Evolutionary conservation across 768 basidiomycete species (phyloP), one percentile per base, ranked within the genome.

Genomic region (Pulveroboletus sp.): DNA sequence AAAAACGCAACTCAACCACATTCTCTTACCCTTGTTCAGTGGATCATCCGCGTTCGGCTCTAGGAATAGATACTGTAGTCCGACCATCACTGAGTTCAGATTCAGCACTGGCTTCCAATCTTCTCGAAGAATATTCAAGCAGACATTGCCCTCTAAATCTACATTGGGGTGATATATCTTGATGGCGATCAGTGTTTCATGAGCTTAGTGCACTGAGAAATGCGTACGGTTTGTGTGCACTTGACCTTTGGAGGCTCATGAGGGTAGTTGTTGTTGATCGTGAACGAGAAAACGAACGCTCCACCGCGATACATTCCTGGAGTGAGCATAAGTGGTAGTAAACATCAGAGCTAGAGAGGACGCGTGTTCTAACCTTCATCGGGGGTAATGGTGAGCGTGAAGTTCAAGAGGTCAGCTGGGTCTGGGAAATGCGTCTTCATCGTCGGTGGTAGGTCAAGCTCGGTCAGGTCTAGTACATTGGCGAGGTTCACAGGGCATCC

Each of bases 41-140:
- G 96, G 96, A 71, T 99, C 96, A 60, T 98, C 95, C 35, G 96
- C 89, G 61, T 99, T 99, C 13, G 96, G 96, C 70, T 99, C 96
- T 50, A 99, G 76, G 79, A 99, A 99, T 46, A 99, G 80, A 65
- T 97, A 99, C 69, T 99, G 96, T 49, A 99, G 71, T 32, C 96
- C 96, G 52, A 98, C 91, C 92, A 98, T 95, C 56, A 99, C 92
- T 28, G 94, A 91, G 67, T 93, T 97, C 46, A 99, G 77, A 70
- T 97, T 98, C 39, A 99, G 76, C 4, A 99, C 96, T 6, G 96
- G 96, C 65, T 99, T 99, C 96, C 96, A 99, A 72, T 99, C 96
- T 75, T 99, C 96, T 66, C 96, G 83, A 51, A 98, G 80, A 66
- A 98, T 97, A 71, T 98, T 98, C 60, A 99, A 70, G 75, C 96